Evolutionary conservation across 1,284 basidiomycete species (phyloP).

Genomic region (Earliella scabrosa): DNA sequence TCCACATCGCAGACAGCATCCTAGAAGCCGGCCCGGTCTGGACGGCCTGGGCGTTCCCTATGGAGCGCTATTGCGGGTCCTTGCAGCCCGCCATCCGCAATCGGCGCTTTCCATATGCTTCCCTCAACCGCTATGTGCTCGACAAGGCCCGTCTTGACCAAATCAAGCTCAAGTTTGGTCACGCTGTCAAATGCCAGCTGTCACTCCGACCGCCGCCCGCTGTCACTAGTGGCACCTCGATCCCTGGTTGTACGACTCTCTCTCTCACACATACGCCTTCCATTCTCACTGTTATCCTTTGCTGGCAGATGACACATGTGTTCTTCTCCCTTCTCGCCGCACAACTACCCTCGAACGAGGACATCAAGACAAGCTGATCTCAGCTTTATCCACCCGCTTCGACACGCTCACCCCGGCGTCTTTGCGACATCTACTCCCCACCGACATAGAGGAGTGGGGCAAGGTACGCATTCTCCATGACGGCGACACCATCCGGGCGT

Average conservation of each 20-base stretch:
- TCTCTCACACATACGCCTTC: not conserved
- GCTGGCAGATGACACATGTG: not conserved
- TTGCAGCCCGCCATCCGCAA: slow-evolving; percentile 32
- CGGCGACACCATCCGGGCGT: slow-evolving; percentile 20
- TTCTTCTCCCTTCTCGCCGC: not conserved
- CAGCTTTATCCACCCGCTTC: not conserved
- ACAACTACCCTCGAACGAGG: not conserved
- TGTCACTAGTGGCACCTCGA: not conserved
- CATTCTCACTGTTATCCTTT: not conserved
- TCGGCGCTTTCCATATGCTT: slow-evolving; percentile 30
- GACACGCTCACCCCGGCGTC: not conserved
- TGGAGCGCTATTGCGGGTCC: slow-evolving; percentile 42
- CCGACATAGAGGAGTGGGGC: slow-evolving; percentile 9
- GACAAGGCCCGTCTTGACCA: slow-evolving; percentile 26
- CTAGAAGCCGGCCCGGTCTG: slow-evolving; percentile 39
- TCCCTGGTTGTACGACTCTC: not conserved
- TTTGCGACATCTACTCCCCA: not conserved
- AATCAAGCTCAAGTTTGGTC: slow-evolving; percentile 13
- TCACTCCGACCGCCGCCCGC: not conserved
- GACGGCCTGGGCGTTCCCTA: slow-evolving; percentile 43
- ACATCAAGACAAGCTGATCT: not conserved
- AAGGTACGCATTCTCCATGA: slow-evolving; percentile 15
- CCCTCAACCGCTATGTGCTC: slow-evolving; percentile 29
- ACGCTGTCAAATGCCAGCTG: not conserved
- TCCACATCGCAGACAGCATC: slow-evolving; percentile 42